Evolutionary conservation across 176 grass and related monocot species (phyloP).

Genomic region (Cenchrus fungigraminus): DNA sequence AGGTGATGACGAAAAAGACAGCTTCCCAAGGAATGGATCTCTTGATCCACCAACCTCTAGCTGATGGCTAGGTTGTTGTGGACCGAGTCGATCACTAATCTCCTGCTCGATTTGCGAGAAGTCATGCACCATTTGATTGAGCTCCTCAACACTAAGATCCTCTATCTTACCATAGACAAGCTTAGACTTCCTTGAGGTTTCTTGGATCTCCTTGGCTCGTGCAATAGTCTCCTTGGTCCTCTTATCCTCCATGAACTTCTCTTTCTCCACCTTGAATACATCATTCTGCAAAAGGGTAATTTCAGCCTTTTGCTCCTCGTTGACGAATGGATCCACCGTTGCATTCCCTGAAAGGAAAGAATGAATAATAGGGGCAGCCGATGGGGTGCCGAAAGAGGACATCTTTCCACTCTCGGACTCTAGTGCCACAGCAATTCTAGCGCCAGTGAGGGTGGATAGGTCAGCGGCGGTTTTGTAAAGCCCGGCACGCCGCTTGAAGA

Average conservation of each 20-base stretch:
- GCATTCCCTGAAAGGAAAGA: not conserved
- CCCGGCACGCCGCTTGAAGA: too few species aligned
- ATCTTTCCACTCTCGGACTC: not conserved
- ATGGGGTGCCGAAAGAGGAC: conserved; percentile 29
- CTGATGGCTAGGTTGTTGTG: not conserved
- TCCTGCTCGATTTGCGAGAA: not conserved
- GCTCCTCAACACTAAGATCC: not conserved
- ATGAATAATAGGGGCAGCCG: not conserved
- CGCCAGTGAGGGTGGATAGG: too few species aligned
- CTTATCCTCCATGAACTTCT: not conserved
- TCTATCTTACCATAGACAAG: not conserved
- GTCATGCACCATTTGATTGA: not conserved
- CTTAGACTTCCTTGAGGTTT: not conserved
- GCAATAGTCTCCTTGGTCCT: not conserved
- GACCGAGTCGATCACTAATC: not conserved
- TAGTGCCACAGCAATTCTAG: not conserved
- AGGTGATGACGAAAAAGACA: too few species aligned
- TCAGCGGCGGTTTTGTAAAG: too few species aligned
- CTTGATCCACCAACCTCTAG: not conserved
- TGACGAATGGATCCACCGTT: not conserved
- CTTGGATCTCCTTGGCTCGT: not conserved
- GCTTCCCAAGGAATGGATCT: not conserved
- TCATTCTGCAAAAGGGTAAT: conserved; percentile 1
- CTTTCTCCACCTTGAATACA: not conserved
- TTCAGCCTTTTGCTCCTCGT: not conserved